phyloP scores from a whole-genome alignment of 768 basidiomycete genomes.

The Lactarius deliciosus region DNA sequence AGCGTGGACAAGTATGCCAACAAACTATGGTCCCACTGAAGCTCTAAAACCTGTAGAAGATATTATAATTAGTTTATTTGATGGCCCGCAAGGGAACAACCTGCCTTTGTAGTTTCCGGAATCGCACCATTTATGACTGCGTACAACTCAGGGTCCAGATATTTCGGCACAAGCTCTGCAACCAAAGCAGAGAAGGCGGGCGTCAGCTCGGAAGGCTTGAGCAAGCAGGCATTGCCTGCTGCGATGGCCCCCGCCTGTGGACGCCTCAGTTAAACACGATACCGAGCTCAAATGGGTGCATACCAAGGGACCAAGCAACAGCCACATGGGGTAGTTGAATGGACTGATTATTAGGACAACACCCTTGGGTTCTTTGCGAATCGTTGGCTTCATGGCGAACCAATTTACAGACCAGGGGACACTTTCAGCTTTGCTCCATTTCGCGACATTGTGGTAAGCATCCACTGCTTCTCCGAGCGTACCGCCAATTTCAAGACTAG shows the following conservation, averaged over 20 bases:
- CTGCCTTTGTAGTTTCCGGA: constrained; percentile 36
- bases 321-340: constrained; percentile 74
- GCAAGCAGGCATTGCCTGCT: constrained; percentile 38
- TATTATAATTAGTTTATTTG: not conserved
- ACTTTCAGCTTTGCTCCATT: constrained; percentile 69
- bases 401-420: constrained; percentile 57
- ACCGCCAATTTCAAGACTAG: constrained; percentile 60
- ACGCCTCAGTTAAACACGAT: not conserved
- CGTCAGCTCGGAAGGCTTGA: constrained; percentile 42
- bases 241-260: constrained; percentile 40
- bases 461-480: constrained; percentile 52
- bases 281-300: constrained; percentile 21
- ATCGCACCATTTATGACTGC: constrained; percentile 38
- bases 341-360: constrained; percentile 67
- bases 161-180: constrained; percentile 32
- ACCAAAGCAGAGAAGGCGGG: constrained; percentile 35
- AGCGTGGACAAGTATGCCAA: constrained; percentile 21
- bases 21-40: constrained; percentile 66
- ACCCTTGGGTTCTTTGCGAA: constrained; percentile 78
- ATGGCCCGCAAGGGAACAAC: not conserved
- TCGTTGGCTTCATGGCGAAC: constrained; percentile 57
- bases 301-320: constrained; percentile 59
- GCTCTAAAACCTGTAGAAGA: constrained; percentile 57
- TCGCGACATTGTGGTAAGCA: constrained; percentile 63
- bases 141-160: constrained; percentile 39